A percentile compares a stretch with the other conserved stretches of the same genome.
These are phyloP conservation scores for Babesia bovis DNA, from an alignment of 169 alveolate species.

Conservation along the genomic window DNA sequence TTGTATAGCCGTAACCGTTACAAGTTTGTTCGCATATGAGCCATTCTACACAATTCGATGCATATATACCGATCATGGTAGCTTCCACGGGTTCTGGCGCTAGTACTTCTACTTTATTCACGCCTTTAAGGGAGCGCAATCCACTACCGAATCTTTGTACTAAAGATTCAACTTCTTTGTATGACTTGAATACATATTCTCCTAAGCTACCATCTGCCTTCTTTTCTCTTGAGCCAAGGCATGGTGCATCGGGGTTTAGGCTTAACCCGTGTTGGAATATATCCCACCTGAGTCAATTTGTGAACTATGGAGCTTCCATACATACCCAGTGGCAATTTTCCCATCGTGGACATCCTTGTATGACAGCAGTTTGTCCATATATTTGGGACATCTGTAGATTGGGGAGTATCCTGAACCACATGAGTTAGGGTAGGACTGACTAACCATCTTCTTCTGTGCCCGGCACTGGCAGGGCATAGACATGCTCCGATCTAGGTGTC, in stretches of 20 bases:
- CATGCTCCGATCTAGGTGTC: neutral
- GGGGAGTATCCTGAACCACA: conserved; percentile 42
- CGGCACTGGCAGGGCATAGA: conserved; percentile 51
- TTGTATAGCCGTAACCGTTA: conserved; percentile 76
- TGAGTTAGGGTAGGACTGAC: neutral
- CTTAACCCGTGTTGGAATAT: conserved; percentile 60
- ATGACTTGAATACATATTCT: conserved; percentile 45
- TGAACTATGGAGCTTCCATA: neutral
- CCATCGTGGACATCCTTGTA: conserved; percentile 56
- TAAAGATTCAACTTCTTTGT: conserved; percentile 43
- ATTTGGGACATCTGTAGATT: conserved; percentile 35
- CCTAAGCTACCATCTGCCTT: conserved; percentile 55
- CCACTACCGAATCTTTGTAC: conserved; percentile 65
- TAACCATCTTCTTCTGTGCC: conserved; percentile 67
- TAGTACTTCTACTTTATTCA: conserved; percentile 23
- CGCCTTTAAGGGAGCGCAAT: conserved; percentile 8
- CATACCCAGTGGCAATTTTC: conserved; percentile 59
- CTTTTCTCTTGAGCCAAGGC: conserved; percentile 48
- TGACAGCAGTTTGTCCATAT: conserved; percentile 46
- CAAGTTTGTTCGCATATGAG: conserved; percentile 78
- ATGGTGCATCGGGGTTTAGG: conserved; percentile 49
- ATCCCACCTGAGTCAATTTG: conserved; percentile 51
- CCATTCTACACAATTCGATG: conserved; percentile 80
- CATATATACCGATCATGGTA: conserved; percentile 71
- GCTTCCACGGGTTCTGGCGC: conserved; percentile 40